Base-by-base conservation (phyloP, 2,329 filamentous ascomycete genomes). In the Aureobasidium sp. region DNA sequence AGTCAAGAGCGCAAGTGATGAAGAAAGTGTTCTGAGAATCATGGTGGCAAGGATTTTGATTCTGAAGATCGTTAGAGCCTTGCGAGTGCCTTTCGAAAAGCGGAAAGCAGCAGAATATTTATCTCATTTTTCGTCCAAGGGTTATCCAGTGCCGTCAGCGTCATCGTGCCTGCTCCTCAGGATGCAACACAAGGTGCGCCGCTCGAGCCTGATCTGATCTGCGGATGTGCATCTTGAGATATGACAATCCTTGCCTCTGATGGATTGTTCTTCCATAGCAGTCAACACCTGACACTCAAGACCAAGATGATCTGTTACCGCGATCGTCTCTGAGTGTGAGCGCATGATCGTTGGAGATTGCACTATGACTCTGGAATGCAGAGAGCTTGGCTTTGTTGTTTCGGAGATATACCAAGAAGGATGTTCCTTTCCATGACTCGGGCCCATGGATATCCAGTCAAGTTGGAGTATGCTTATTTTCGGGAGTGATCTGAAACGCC, bases 331-430 rank as follows among this genome's bases (percentile, higher is more conserved):
- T 27, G 5, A 11, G 39, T 9, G 8, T 25, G 16, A 41, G 34
- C 57, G 44, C 57, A 59, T 59, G 57, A 59, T 21, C 36, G 11
- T 49, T 25, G 25, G 44, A 50, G 57, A 58, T 58, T 48, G 54
- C 32, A 36, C 34, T 48, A 34, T 58, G 13, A 47, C n/a, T 30
- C 32, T 48, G 42, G 42, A 48, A 48, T 58, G 54, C 41, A 47
- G 41, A 6, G 21, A 58, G 41, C 54, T 48, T 47, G 54, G 41
- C 54, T 58, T 25, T 30, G 53, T 45, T 27, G 39, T 34, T 45
- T 55, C 32, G 39, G 42, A 34, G 13, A 42, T 37, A 44, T 44
- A 44, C 9, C n/a, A 36, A 36, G 8, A 2, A 8, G 27, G 3
- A 5, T 37, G 32, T 3, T 32, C 15, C 15, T 16, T 25, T 5